phyloP scores from a whole-genome alignment of 2,329 filamentous ascomycete genomes.

The Curvularia sp. region DNA sequence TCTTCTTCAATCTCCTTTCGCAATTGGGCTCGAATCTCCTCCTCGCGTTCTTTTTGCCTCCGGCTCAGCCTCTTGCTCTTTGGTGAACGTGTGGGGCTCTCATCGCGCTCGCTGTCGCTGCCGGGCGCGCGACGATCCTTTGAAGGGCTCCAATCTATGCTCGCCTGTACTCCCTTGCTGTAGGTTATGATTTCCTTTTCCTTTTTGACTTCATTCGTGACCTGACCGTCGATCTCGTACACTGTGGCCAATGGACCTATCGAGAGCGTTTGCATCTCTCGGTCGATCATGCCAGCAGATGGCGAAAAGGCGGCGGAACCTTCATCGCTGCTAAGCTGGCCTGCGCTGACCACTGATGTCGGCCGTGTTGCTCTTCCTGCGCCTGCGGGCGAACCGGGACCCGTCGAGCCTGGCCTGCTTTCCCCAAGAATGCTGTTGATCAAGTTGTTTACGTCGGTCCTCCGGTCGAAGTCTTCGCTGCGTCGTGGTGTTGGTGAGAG shows the following conservation, averaged over 20 bases:
- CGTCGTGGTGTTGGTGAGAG: slow-evolving; percentile 74
- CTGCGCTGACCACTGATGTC: slow-evolving; percentile 83
- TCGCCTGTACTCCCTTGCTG: slow-evolving; percentile 95
- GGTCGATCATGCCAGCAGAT: slow-evolving; percentile 43
- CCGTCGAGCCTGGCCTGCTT: slow-evolving; percentile 73
- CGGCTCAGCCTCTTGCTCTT: slow-evolving; percentile 77
- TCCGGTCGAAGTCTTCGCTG: slow-evolving; percentile 68
- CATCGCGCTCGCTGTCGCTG: slow-evolving; percentile 65
- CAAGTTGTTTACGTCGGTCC: slow-evolving; percentile 74
- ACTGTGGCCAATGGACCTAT: slow-evolving; percentile 77
- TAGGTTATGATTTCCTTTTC: slow-evolving; percentile 84
- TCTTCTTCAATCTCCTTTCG: slow-evolving; percentile 93
- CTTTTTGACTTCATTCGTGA: slow-evolving; percentile 71
- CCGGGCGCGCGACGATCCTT: slow-evolving; percentile 61
- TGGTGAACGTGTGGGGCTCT: slow-evolving; percentile 62
- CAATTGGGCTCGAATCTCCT: slow-evolving; percentile 85
- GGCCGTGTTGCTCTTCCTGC: slow-evolving; percentile 71
- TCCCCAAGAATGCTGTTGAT: slow-evolving; percentile 85
- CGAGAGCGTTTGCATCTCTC: slow-evolving; percentile 71
- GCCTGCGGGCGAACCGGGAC: slow-evolving; percentile 58
- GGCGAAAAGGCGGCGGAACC: slow-evolving; percentile 37
- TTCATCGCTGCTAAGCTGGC: slow-evolving; percentile 76
- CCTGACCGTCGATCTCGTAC: slow-evolving; percentile 79
- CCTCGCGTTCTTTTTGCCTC: slow-evolving; percentile 81
- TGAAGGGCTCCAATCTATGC: slow-evolving; percentile 71